Conservation (phyloP, 2,329 filamentous ascomycete genomes). For the Fusarium sp. region DNA sequence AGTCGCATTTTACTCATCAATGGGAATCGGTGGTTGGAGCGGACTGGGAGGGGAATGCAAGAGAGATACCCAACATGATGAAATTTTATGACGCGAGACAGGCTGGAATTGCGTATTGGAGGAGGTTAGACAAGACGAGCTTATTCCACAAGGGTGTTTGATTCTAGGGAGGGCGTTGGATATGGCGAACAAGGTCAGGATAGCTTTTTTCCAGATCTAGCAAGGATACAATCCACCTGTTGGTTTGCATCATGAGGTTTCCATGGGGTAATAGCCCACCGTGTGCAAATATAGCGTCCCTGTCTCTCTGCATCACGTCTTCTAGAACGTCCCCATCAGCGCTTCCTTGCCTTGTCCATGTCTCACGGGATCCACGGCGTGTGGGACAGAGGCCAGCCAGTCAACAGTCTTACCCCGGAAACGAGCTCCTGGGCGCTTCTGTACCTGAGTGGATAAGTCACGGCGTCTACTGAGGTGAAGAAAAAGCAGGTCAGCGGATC, state of each 20-base stretch:
- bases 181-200: background rate
- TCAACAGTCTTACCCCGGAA: conserved; percentile 21
- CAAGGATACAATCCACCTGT: conserved; percentile 1
- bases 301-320: conserved; percentile 3
- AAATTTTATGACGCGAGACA: conserved; percentile 22
- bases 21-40: background rate
- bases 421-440: conserved; percentile 1
- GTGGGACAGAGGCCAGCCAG: background rate
- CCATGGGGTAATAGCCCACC: background rate
- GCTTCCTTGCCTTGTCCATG: background rate
- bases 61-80: conserved; percentile 1
- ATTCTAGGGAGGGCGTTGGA: background rate
- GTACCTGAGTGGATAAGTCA: conserved; percentile 1
- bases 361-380: background rate
- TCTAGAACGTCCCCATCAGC: background rate
- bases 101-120: background rate
- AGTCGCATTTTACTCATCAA: background rate
- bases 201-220: background rate
- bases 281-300: conserved; percentile 13
- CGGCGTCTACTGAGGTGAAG: background rate
- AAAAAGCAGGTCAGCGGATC: background rate
- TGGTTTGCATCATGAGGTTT: conserved; percentile 2
- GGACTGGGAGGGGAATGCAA: background rate
- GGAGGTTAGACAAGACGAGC: conserved; percentile 20
- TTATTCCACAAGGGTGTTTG: conserved; percentile 10